Conservation (phyloP, 176 grass and related monocot species). For the Triticum timopheevii region DNA sequence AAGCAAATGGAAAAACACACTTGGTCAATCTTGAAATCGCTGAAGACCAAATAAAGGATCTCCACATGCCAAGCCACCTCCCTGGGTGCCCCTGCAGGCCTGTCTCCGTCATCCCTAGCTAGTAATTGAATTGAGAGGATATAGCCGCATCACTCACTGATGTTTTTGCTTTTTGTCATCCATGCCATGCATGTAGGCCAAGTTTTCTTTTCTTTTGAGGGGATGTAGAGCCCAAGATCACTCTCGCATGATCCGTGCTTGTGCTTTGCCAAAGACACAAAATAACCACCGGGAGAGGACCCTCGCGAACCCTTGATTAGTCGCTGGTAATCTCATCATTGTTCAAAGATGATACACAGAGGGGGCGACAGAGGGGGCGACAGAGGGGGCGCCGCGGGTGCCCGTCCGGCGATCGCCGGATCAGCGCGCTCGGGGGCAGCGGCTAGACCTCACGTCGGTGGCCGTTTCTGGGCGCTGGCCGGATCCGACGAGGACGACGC, state of each 20-base stretch:
- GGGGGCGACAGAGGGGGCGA: no score
- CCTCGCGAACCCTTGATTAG: conserved; percentile 12
- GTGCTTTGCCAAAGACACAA: conserved; percentile 11
- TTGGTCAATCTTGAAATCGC: neutral
- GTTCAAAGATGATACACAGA: conserved; percentile 35
- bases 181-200: neutral
- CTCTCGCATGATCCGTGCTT: conserved; percentile 23
- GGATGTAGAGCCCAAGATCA: neutral
- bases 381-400: no score
- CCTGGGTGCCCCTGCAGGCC: neutral
- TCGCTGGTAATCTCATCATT: conserved; percentile 9
- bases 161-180: neutral
- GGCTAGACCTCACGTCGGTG: no score
- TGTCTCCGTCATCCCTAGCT: neutral
- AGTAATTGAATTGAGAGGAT: neutral
- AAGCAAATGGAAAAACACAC: neutral
- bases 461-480: no score
- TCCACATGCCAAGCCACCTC: neutral
- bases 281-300: neutral
- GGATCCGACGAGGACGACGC: no score
- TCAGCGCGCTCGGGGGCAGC: no score
- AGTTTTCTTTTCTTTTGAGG: no score
- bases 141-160: neutral
- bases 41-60: neutral
- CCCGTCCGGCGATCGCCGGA: no score